Percentiles rank a stretch among this genome's conserved stretches.
phyloP scores from a whole-genome alignment of 768 basidiomycete genomes.

The Kwoniella dendrophila region DNA sequence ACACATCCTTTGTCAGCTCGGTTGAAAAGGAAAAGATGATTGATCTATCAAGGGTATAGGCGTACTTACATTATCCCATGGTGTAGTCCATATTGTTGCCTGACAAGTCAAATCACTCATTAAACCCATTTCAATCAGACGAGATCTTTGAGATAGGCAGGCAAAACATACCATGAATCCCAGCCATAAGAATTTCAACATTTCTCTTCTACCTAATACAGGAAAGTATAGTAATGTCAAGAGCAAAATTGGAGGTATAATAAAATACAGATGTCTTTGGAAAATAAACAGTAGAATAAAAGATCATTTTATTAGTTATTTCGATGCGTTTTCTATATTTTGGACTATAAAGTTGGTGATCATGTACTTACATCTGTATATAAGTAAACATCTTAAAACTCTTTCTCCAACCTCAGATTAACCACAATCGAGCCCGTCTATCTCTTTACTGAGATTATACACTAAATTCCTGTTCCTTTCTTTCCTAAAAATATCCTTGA shows the following conservation, averaged over 20 bases:
- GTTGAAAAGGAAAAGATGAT: too few species aligned
- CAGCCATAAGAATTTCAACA: conserved; percentile 48
- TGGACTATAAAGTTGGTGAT: background rate
- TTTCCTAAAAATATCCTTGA: too few species aligned
- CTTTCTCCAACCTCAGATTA: too few species aligned
- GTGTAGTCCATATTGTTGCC: conserved; percentile 54
- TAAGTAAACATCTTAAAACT: conserved; percentile 40
- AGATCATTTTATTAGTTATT: too few species aligned
- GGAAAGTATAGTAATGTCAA: conserved; percentile 41
- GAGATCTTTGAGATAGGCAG: background rate
- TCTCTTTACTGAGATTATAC: background rate
- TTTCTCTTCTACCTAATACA: conserved; percentile 48
- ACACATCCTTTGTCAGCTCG: too few species aligned
- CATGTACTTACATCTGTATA: conserved; percentile 32
- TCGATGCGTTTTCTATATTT: too few species aligned
- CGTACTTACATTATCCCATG: conserved; percentile 53
- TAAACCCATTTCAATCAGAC: background rate
- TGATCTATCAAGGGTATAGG: background rate
- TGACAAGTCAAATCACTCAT: conserved; percentile 12
- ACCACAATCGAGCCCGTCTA: too few species aligned
- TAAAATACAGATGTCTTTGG: conserved; percentile 43
- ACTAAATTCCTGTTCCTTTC: too few species aligned
- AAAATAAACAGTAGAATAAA: background rate
- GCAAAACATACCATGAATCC: conserved; percentile 41
- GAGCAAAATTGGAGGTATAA: conserved; percentile 47